Evolutionary conservation across 1,139 yeast species (phyloP).

Genomic region (Magnusiomyces clavatus): DNA sequence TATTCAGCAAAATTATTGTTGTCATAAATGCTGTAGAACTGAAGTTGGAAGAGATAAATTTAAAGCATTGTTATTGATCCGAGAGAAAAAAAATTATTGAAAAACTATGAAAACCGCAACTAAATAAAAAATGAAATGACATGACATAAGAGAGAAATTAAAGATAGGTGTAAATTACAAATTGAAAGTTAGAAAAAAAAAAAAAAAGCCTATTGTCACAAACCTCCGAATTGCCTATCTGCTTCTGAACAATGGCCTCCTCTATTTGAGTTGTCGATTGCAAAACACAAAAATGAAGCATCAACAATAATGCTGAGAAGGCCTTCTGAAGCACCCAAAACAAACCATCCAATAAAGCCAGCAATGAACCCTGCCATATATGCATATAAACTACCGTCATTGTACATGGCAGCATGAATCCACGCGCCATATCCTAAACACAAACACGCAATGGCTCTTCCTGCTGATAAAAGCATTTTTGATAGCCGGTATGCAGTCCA

Average conservation of each 20-base stretch:
- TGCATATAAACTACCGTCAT: slow-evolving; percentile 32
- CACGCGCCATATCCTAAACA: slow-evolving; percentile 35
- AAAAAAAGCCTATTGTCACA: not conserved
- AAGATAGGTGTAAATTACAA: too few relatives aligned
- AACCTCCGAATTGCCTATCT: slow-evolving; percentile 27
- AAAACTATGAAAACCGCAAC: too few relatives aligned
- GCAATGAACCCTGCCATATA: slow-evolving; percentile 36
- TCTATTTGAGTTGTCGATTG: slow-evolving; percentile 29
- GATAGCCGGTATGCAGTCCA: slow-evolving; percentile 33
- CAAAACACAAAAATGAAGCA: slow-evolving; percentile 33
- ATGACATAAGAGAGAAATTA: too few relatives aligned
- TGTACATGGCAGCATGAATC: slow-evolving; percentile 34
- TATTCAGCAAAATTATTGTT: too few relatives aligned
- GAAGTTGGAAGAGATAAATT: too few relatives aligned
- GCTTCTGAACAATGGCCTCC: slow-evolving; percentile 33
- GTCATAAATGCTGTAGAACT: too few relatives aligned
- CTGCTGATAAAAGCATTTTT: slow-evolving; percentile 34
- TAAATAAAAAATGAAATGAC: too few relatives aligned
- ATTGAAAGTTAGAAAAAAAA: not conserved
- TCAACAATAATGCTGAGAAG: slow-evolving; percentile 36
- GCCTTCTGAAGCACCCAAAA: slow-evolving; percentile 39
- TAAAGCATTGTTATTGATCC: too few relatives aligned
- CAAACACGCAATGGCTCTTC: slow-evolving; percentile 33
- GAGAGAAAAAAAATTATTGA: too few relatives aligned
- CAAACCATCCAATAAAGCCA: slow-evolving; percentile 37